Base-by-base conservation (phyloP, 352 stramenopile genomes). In the Pythium dissimile region DNA sequence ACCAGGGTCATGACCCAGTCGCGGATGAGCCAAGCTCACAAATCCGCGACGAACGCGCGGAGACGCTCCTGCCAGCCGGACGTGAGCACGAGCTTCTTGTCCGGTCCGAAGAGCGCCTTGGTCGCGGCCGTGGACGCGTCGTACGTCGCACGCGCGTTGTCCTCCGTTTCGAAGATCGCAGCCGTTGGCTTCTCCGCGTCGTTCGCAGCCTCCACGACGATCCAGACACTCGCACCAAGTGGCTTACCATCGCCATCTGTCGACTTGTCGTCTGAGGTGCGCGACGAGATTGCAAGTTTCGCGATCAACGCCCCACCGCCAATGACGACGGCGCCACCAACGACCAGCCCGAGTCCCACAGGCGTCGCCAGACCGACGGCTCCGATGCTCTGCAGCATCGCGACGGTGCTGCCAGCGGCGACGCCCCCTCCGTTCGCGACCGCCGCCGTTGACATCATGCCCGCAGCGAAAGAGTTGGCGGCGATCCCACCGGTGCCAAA, bases 371-470 rank as follows among this genome's bases (percentile, higher is more conserved):
- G 39, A 0, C 78, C 73, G 5, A 71, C 71, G 1, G 62, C 75
- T 5, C 78, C 75, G 34, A 86, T 62, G 26, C 66, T 82, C 41
- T 88, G 78, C 50, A 84, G 28, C 5, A 73, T 51, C 3, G 75
- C 73, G 9, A 84, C 70, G 0, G 54, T 51, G 35, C 73, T 75
- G 12, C 67, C 67, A 46, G 66, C 61, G 6, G 68, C 67, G 4
- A 87, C 71, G n/a, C 66, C 67, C 5, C 79, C 79, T 18, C 76
- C 79, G 34, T 60, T 71, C n/a, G 71, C 68, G 18, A 84, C 46
- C 20, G 78, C 76, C 18, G 76, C 69, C 8, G 64, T 35, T 23
- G 78, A 84, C 76, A 89, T 89, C 73, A 77, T 80, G 6, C 59
- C 47, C 18, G 72, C 79, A 34, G 76, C 79, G 0, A 61, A 67